phyloP scores from a whole-genome alignment of 495 filamentous ascomycete species.

The Penicillium angulare region DNA sequence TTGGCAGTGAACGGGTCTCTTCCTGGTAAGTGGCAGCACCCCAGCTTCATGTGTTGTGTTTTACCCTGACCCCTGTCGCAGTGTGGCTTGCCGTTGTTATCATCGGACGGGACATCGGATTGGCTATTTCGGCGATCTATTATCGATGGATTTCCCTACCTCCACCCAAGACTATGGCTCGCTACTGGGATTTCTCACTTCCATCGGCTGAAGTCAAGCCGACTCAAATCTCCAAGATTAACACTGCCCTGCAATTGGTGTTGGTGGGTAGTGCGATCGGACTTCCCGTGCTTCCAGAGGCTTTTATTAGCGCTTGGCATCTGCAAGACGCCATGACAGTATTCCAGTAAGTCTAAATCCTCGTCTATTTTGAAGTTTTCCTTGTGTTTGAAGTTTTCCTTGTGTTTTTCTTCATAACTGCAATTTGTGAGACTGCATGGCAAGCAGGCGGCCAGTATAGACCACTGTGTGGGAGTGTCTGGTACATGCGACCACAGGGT shows the following conservation, averaged over 20 bases:
- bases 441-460: conserved; percentile 7
- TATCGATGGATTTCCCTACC: conserved; percentile 93
- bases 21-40: conserved; percentile 55
- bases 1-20: conserved; percentile 78
- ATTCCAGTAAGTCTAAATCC: conserved; percentile 65
- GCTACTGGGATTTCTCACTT: conserved; percentile 98
- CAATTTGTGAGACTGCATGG: not conserved
- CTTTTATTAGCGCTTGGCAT: conserved; percentile 42
- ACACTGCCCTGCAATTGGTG: conserved; percentile 76
- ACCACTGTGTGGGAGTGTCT: not conserved
- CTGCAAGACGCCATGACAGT: conserved; percentile 55
- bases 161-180: conserved; percentile 81
- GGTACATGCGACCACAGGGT: conserved; percentile 49
- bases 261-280: conserved; percentile 76
- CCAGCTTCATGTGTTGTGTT: not conserved
- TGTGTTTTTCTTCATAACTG: no score
- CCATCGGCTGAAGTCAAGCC: conserved; percentile 92
- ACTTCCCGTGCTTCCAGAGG: conserved; percentile 61
- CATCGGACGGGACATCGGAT: conserved; percentile 81
- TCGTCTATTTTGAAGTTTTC: conserved; percentile 1
- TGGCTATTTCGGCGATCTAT: conserved; percentile 88
- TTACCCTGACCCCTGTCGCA: conserved; percentile 22
- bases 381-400: not conserved
- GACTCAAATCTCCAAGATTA: conserved; percentile 86
- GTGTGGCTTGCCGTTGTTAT: conserved; percentile 88